Conservation (phyloP, 2,329 filamentous ascomycete genomes). For the Scleromitrula shiraiana region DNA sequence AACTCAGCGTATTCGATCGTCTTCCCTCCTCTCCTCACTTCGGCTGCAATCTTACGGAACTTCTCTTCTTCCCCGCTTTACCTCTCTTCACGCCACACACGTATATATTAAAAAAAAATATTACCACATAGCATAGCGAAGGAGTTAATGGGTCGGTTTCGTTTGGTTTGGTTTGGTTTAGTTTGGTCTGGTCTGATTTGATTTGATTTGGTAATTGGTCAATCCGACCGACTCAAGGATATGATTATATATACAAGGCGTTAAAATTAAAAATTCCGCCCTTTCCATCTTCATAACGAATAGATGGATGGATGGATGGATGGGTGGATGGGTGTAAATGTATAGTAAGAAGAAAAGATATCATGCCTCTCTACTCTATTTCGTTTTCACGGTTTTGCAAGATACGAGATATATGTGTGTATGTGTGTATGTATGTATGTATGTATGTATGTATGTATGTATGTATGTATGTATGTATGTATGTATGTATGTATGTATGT, state of each 20-base stretch:
- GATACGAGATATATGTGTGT: not conserved
- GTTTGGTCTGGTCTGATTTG: too few species aligned
- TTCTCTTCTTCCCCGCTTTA: not conserved
- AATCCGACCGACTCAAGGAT: not conserved
- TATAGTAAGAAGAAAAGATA: not conserved
- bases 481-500: too few species aligned
- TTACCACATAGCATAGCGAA: not conserved
- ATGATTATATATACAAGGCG: not conserved
- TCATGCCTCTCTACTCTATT: not conserved
- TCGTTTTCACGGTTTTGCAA: not conserved
- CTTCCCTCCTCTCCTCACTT: not conserved
- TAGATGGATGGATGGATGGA: constrained; percentile 1
- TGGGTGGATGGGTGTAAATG: not conserved
- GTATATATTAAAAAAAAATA: too few species aligned
- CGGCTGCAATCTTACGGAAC: too few species aligned
- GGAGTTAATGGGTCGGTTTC: too few species aligned
- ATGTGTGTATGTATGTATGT: too few species aligned
- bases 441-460: too few species aligned
- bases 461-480: too few species aligned
- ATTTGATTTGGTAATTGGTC: not conserved
- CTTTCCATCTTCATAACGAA: constrained; percentile 1
- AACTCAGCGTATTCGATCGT: not conserved
- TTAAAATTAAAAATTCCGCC: too few species aligned
- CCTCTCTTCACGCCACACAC: not conserved
- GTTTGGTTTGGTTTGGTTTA: too few species aligned